A percentile compares a stretch with the other conserved stretches of the same genome.
phyloP scores from a whole-genome alignment of 306 rosid species.

The Prunus dulcis region DNA sequence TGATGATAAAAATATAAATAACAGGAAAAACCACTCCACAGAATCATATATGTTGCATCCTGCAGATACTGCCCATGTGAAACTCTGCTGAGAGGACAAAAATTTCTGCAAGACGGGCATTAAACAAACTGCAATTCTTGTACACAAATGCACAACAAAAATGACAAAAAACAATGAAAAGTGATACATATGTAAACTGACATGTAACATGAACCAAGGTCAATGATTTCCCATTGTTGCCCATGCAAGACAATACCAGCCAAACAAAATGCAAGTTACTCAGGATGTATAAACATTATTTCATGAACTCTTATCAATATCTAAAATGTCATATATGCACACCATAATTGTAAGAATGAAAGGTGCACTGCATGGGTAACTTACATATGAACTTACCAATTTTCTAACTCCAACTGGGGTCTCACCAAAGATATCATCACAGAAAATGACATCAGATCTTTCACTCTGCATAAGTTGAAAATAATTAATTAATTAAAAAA shows the following conservation, averaged over 20 bases:
- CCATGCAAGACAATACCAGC: background rate
- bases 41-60: background rate
- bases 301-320: background rate
- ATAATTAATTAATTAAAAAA: slow-evolving; percentile 8
- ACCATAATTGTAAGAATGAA: background rate
- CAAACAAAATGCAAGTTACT: background rate
- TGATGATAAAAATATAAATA: background rate
- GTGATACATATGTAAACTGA: background rate
- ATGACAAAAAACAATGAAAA: background rate
- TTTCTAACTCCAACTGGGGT: slow-evolving; percentile 89
- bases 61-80: background rate
- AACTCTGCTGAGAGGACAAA: background rate
- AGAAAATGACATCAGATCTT: slow-evolving; percentile 62
- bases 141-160: background rate
- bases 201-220: background rate
- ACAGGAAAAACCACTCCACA: too few species aligned
- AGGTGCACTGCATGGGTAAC: background rate
- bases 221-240: background rate
- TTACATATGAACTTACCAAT: slow-evolving; percentile 43
- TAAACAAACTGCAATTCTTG: background rate
- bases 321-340: background rate
- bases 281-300: background rate
- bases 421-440: slow-evolving; percentile 99
- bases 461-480: slow-evolving; percentile 62
- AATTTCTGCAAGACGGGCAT: background rate